phyloP scores from a whole-genome alignment of 371 early-diverging fungal genomes.

The Chytridium lagenaria region DNA sequence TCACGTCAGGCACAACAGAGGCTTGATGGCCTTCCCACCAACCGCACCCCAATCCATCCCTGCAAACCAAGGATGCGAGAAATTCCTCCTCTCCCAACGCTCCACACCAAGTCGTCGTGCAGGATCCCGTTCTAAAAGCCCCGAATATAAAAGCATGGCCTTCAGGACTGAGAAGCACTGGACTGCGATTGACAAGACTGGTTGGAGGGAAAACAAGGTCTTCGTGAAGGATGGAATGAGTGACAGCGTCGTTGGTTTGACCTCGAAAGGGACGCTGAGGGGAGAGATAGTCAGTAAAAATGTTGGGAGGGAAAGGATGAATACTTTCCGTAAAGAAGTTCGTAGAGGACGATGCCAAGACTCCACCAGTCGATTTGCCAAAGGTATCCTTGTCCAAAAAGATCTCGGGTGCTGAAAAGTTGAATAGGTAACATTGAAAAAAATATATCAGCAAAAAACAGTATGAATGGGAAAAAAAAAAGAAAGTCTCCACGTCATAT shows the following conservation, averaged over 20 bases:
- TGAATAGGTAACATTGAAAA: too few species aligned
- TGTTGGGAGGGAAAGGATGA: background rate
- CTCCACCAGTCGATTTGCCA: conserved; percentile 89
- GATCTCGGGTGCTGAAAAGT: conserved; percentile 84
- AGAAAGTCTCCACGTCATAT: too few species aligned
- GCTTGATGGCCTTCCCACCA: conserved; percentile 48
- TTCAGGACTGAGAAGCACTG: conserved; percentile 21
- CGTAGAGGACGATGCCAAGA: conserved; percentile 83
- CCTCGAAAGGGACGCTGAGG: conserved; percentile 83
- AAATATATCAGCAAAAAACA: too few species aligned
- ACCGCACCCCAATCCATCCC: conserved; percentile 55
- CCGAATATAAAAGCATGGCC: conserved; percentile 38
- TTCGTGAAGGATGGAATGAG: conserved; percentile 67
- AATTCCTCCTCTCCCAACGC: conserved; percentile 43
- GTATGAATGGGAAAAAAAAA: too few species aligned
- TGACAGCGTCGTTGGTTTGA: conserved; percentile 67
- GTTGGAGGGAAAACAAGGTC: conserved; percentile 63
- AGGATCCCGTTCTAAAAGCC: conserved; percentile 42
- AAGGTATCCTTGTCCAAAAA: conserved; percentile 69
- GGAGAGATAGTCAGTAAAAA: too few species aligned
- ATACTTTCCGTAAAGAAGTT: conserved; percentile 85
- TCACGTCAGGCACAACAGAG: conserved; percentile 59
- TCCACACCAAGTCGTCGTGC: conserved; percentile 39
- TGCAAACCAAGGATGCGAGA: conserved; percentile 56
- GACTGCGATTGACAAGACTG: conserved; percentile 22